These are phyloP conservation scores for Dactylellina drechsleri DNA, from an alignment of 2,329 filamentous ascomycete species.

Conservation along the genomic window DNA sequence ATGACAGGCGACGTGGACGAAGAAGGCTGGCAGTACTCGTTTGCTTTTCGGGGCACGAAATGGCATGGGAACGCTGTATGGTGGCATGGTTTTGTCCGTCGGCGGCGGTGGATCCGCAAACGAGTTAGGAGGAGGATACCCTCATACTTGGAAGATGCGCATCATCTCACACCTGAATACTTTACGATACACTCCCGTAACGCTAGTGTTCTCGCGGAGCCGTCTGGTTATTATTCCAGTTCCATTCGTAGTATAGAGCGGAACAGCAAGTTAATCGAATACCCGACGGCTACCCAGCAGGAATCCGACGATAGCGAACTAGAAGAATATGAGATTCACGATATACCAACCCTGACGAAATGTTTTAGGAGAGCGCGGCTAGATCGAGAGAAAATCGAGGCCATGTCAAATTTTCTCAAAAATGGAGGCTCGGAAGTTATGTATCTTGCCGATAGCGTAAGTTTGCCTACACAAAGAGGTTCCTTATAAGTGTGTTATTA, in stretches of 20 bases:
- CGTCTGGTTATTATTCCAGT: slow-evolving; percentile 39
- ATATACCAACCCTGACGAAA: slow-evolving; percentile 75
- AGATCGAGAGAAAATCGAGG: slow-evolving; percentile 90
- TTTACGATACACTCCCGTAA: slow-evolving; percentile 75
- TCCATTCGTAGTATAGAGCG: slow-evolving; percentile 51
- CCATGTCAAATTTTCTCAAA: slow-evolving; percentile 81
- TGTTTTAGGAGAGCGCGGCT: slow-evolving; percentile 77
- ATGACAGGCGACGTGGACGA: slow-evolving; percentile 86
- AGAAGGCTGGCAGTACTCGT: slow-evolving; percentile 95
- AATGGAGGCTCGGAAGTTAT: slow-evolving; percentile 79
- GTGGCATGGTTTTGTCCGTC: slow-evolving; percentile 94
- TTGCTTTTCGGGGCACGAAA: slow-evolving; percentile 78
- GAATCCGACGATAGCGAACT: slow-evolving; percentile 63
- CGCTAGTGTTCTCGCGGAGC: slow-evolving; percentile 62
- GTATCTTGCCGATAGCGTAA: slow-evolving; percentile 73
- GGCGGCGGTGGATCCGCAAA: slow-evolving; percentile 86
- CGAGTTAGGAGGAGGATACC: slow-evolving; percentile 71
- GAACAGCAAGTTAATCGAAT: slow-evolving; percentile 42
- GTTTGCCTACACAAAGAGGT: slow-evolving; percentile 19
- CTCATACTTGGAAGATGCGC: slow-evolving; percentile 65
- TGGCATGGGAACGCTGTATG: slow-evolving; percentile 91
- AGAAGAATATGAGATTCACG: slow-evolving; percentile 70
- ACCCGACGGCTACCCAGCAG: slow-evolving; percentile 50
- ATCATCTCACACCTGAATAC: slow-evolving; percentile 79
- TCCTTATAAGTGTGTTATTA: too few relatives aligned